Percentiles rank a stretch among this genome's conserved stretches.
Conservation (phyloP, 164 flowering plant genomes). For the Buxus sempervirens region DNA sequence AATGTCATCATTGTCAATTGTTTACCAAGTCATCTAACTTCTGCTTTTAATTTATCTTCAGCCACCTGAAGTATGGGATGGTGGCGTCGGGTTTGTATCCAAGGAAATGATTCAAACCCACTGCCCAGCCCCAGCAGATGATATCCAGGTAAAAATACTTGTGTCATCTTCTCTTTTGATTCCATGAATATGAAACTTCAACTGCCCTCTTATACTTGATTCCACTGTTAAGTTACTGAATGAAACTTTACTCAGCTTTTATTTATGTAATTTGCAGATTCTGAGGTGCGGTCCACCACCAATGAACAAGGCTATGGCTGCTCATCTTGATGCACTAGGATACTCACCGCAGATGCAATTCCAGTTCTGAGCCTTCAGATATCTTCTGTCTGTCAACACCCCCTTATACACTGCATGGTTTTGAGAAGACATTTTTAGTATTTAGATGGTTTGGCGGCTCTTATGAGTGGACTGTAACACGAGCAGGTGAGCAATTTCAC, state of each 20-base stretch:
- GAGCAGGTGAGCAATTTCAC: no score
- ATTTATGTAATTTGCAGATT: conserved; percentile 39
- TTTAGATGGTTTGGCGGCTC: background rate
- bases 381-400: background rate
- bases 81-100: conserved; percentile 92
- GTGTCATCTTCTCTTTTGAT: background rate
- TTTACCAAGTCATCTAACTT: background rate
- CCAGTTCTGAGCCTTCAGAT: conserved; percentile 50
- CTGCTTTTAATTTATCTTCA: conserved; percentile 18
- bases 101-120: conserved; percentile 93
- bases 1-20: background rate
- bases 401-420: background rate
- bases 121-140: conserved; percentile 87
- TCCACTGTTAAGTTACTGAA: background rate
- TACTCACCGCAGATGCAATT: conserved; percentile 79
- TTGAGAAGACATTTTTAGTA: background rate
- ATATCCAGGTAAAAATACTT: conserved; percentile 51
- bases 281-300: conserved; percentile 95
- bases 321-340: conserved; percentile 67
- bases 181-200: background rate
- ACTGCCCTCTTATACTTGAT: background rate
- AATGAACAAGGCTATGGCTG: conserved; percentile 98
- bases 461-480: background rate
- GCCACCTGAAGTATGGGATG: conserved; percentile 97
- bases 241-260: background rate